Evolutionary conservation across 1,139 yeast species (phyloP), one percentile per base, ranked within the genome.

Genomic region (Yamadazyma oceani): DNA sequence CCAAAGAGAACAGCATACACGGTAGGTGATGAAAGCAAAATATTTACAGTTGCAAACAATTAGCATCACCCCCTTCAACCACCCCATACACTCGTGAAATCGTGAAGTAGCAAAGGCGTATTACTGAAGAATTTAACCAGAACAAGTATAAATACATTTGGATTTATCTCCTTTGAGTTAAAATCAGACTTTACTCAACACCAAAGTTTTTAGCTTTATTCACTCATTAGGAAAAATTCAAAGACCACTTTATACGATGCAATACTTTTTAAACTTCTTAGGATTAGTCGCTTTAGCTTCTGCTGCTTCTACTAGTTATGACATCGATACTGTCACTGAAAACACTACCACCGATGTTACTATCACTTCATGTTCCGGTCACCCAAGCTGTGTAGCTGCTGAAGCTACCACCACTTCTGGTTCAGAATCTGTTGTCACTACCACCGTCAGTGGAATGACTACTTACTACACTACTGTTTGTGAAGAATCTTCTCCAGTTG

Each of bases 391-490:
- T 45, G 39, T 27, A 13, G 46, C 35, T 34, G 44, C 43, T 33
- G 42, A 32, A 37, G 56, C 64, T 38, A 43, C 51, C 28, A 35
- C 35, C 16, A 23, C 40, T 25, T 21, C 32, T 21, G 39, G 34
- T 38, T 37, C 41, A 27, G 38, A 59, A 30, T 66, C 74, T 24
- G 31, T 32, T 17, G 41, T 42, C 39, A 40, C 41, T 28, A 36
- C 59, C 30, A 66, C 74, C 23, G 57, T 58, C 16, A 46, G 56
- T 27, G 58, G 55, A 42, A 69, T 66, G 38, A 61, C 52, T 35
- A 71, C 77, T 26, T 46, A 55, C 34, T 68, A 66, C 64, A 69
- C 77, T 44, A 72, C 78, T 35, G 58, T 65, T 55, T 70, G 77
- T 26, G 51, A 49, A 22, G 55, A 54, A 41, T 54, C 60, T 41